Percentiles rank a stretch among this genome's conserved stretches.
Evolutionary conservation across 1,139 yeast species (phyloP).

Genomic region (Lodderomyces beijingensis): DNA sequence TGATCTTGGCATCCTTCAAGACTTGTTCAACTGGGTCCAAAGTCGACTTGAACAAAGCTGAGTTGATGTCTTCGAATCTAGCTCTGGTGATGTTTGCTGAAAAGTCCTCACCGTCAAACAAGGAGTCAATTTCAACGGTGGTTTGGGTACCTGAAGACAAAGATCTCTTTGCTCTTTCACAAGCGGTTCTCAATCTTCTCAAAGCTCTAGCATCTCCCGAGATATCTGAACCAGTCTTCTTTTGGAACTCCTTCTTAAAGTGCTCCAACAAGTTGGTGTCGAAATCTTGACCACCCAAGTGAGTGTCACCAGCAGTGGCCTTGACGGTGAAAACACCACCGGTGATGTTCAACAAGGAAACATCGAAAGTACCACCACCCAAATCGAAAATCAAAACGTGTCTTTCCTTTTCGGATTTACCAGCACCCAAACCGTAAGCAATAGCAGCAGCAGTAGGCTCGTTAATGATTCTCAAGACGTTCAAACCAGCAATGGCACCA

Average conservation of each 20-base stretch:
- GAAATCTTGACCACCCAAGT: constrained; percentile 99
- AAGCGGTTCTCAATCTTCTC: constrained; percentile 98
- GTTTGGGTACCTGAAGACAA: constrained; percentile 96
- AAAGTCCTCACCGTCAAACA: constrained; percentile 95
- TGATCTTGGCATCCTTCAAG: constrained; percentile 88
- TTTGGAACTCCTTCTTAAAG: constrained; percentile 94
- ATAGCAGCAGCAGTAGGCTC: constrained; percentile 99
- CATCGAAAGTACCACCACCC: constrained; percentile 99
- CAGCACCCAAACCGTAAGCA: constrained; percentile 97
- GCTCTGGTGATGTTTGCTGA: constrained; percentile 98
- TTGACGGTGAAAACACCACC: constrained; percentile 99
- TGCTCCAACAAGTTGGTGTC: constrained; percentile 93
- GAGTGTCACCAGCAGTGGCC: constrained; percentile 99
- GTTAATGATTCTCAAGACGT: constrained; percentile 94
- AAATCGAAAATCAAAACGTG: constrained; percentile 90
- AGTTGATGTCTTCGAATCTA: constrained; percentile 96
- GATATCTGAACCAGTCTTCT: constrained; percentile 93
- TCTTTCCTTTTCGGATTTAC: constrained; percentile 83
- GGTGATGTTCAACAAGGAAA: constrained; percentile 90
- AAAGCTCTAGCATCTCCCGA: constrained; percentile 92
- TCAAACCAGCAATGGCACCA: constrained; percentile 95
- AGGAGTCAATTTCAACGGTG: constrained; percentile 94
- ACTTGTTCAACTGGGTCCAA: constrained; percentile 98
- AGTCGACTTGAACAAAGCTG: constrained; percentile 93
- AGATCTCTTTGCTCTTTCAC: constrained; percentile 99